phyloP scores from a whole-genome alignment of 768 basidiomycete species.

The Trichaptum fuscoviolaceum region DNA sequence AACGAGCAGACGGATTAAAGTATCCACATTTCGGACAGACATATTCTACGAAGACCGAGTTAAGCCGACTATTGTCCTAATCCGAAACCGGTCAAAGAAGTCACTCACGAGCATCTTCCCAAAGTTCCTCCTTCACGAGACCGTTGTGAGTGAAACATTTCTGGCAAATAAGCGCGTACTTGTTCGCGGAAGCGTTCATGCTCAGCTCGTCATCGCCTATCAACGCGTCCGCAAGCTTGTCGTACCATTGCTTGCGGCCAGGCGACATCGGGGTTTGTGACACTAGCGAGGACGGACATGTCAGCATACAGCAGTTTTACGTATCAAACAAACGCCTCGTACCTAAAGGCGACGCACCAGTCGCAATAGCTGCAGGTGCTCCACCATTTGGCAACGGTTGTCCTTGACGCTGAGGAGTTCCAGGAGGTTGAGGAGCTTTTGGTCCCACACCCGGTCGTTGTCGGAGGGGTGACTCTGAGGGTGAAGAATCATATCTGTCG shows the following conservation, averaged over 20 bases:
- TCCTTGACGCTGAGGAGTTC: slow-evolving; percentile 1
- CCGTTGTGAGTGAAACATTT: slow-evolving; percentile 88
- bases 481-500: slow-evolving; percentile 77
- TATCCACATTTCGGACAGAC: slow-evolving; percentile 80
- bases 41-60: slow-evolving; percentile 52
- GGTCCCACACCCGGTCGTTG: slow-evolving; percentile 23
- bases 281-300: not conserved
- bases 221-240: slow-evolving; percentile 82
- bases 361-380: not conserved
- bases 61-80: slow-evolving; percentile 5
- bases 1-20: slow-evolving; percentile 53
- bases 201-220: slow-evolving; percentile 73
- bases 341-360: not conserved
- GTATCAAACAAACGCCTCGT: not conserved
- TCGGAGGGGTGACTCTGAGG: slow-evolving; percentile 22
- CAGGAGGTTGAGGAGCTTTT: slow-evolving; percentile 21
- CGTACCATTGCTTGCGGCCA: slow-evolving; percentile 76
- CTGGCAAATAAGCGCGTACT: slow-evolving; percentile 85
- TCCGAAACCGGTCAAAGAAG: not conserved
- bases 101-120: slow-evolving; percentile 75
- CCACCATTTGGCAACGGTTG: not conserved
- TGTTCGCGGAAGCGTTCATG: slow-evolving; percentile 34
- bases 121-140: slow-evolving; percentile 74
- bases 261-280: slow-evolving; percentile 39
- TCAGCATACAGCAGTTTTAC: slow-evolving; percentile 1